A percentile compares a stretch with the other conserved stretches of the same genome.
Conservation (phyloP, 2,329 filamentous ascomycete genomes). For the Reticulascus tulasneorum region DNA sequence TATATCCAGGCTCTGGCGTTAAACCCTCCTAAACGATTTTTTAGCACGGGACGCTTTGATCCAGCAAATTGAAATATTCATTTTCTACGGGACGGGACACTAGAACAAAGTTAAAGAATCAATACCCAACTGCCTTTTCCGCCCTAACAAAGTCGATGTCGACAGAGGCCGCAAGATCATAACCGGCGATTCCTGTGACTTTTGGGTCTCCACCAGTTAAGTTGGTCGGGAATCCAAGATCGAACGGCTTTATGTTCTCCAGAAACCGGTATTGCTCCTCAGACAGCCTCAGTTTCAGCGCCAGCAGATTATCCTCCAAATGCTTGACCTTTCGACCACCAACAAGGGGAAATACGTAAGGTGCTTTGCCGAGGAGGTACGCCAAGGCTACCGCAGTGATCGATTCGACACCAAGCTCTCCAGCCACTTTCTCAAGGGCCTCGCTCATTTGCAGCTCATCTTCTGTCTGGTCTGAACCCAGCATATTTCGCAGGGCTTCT, state of each 20-base stretch:
- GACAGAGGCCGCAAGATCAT: too few species aligned
- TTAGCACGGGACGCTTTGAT: too few species aligned
- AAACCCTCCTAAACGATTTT: too few species aligned
- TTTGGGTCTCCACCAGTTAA: conserved; percentile 30
- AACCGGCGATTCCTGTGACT: conserved; percentile 11
- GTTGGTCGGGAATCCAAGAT: conserved; percentile 50
- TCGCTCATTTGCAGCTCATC: conserved; percentile 48
- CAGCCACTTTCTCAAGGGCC: conserved; percentile 57
- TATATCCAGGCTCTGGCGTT: too few species aligned
- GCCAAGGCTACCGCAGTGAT: conserved; percentile 57
- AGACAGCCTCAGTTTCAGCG: conserved; percentile 44
- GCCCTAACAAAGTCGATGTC: too few species aligned
- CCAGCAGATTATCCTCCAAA: conserved; percentile 52
- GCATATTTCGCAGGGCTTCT: conserved; percentile 31
- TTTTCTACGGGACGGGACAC: too few species aligned
- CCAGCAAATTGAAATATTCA: too few species aligned
- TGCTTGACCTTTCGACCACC: conserved; percentile 51
- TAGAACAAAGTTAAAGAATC: too few species aligned
- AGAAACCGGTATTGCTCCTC: conserved; percentile 51
- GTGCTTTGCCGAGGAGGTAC: conserved; percentile 47
- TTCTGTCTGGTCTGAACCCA: conserved; percentile 32
- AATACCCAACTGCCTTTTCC: too few species aligned
- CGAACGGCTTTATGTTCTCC: conserved; percentile 49
- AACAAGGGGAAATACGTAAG: conserved; percentile 50
- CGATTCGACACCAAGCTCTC: conserved; percentile 47